Conservation (phyloP, 768 basidiomycete genomes). For the Kwoniella dendrophila region DNA sequence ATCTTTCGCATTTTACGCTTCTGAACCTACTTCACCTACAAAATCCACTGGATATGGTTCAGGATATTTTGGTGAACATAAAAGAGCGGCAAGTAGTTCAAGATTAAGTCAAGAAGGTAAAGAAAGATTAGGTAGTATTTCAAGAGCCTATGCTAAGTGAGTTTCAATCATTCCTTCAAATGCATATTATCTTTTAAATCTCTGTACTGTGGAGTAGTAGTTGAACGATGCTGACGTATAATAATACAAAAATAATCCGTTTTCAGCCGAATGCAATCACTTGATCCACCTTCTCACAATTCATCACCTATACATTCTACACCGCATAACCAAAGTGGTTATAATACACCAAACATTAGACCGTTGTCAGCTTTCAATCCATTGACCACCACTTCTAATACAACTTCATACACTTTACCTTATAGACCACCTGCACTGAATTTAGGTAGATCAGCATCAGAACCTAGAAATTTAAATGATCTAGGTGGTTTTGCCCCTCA, state of each 20-base stretch:
- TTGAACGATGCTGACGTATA: neutral
- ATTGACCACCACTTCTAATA: neutral
- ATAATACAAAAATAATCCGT: no score
- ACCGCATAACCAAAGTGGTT: neutral
- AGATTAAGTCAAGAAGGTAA: constrained; percentile 13
- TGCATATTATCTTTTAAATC: neutral
- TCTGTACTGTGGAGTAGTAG: neutral
- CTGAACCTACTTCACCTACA: constrained; percentile 18
- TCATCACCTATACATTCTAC: constrained; percentile 13
- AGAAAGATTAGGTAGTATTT: constrained; percentile 22
- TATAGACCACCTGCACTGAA: constrained; percentile 15
- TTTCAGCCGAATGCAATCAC: constrained; percentile 25
- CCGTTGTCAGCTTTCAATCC: neutral
- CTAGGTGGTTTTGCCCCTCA: constrained; percentile 8
- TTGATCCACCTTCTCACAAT: constrained; percentile 7
- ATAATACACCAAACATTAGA: neutral
- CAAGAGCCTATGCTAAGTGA: constrained; percentile 23
- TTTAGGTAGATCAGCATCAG: constrained; percentile 9
- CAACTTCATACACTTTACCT: neutral
- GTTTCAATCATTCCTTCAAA: neutral
- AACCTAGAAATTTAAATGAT: constrained; percentile 12
- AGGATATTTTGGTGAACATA: neutral
- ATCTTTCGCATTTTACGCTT: neutral
- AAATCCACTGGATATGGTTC: constrained; percentile 5
- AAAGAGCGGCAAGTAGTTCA: constrained; percentile 6